phyloP scores from a whole-genome alignment of 441 rosid genomes.

The Rhodomyrtus psidioides region DNA sequence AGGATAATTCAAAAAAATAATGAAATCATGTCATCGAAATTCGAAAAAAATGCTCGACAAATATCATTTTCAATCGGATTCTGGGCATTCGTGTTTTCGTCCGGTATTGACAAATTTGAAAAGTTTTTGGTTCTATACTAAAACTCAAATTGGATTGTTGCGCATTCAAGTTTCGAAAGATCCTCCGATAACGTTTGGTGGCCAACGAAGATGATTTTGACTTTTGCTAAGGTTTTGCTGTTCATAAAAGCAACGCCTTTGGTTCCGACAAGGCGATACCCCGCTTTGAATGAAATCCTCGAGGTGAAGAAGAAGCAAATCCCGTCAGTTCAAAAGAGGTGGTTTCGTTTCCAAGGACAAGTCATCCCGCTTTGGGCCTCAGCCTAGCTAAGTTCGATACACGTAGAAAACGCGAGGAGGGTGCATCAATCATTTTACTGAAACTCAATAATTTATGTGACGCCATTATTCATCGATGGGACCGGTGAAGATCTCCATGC shows the following conservation, averaged over 20 bases:
- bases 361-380: too few species aligned
- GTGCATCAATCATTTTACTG: not conserved
- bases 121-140: not conserved
- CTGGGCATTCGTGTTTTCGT: not conserved
- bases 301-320: not conserved
- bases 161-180: not conserved
- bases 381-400: not conserved
- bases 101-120: not conserved
- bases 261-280: not conserved
- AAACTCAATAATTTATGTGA: not conserved
- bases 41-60: not conserved
- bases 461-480: not conserved
- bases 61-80: not conserved
- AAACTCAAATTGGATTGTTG: not conserved
- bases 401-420: not conserved
- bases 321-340: rapidly evolving
- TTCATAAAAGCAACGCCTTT: not conserved
- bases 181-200: not conserved
- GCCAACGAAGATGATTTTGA: too few species aligned
- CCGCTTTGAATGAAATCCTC: too few species aligned
- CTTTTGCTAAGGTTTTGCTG: too few species aligned
- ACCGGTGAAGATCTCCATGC: not conserved
- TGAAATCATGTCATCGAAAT: not conserved
- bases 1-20: not conserved
- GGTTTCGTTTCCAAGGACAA: not conserved